phyloP scores from a whole-genome alignment of 495 filamentous ascomycete species.

The Daldinia bambusicola region DNA sequence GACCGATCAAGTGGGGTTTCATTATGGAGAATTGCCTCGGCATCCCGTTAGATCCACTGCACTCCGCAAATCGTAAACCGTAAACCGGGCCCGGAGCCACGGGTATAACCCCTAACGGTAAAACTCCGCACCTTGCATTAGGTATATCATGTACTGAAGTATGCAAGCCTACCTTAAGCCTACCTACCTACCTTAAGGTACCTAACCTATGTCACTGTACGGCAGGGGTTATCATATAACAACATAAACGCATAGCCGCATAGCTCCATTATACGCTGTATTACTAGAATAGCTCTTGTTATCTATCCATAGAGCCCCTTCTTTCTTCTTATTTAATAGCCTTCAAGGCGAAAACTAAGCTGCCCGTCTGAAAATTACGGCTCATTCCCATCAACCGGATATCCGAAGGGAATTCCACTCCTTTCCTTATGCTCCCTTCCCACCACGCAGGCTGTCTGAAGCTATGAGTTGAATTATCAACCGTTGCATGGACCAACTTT shows the following conservation, averaged over 20 bases:
- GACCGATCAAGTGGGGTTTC: slow-evolving; percentile 4
- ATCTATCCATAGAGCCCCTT: background rate
- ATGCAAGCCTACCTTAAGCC: too few relatives aligned
- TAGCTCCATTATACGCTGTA: background rate
- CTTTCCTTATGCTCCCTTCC: background rate
- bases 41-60: slow-evolving; percentile 20
- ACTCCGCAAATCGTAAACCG: slow-evolving; percentile 19
- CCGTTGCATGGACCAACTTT: slow-evolving; percentile 1
- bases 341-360: background rate
- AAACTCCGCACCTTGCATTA: background rate
- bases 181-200: too few relatives aligned
- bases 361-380: background rate
- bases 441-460: background rate
- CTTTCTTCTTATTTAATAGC: background rate
- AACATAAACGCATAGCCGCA: background rate
- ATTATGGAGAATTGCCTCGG: slow-evolving; percentile 35
- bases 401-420: background rate
- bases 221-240: background rate
- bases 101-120: background rate
- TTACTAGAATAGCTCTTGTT: slow-evolving; percentile 6
- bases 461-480: background rate
- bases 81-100: background rate
- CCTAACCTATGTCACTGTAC: background rate
- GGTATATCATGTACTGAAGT: too few relatives aligned
- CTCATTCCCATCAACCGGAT: background rate